A percentile compares a stretch with the other conserved stretches of the same genome.
phyloP scores from a whole-genome alignment of 352 stramenopile species.

The Globisporangium spiculum region DNA sequence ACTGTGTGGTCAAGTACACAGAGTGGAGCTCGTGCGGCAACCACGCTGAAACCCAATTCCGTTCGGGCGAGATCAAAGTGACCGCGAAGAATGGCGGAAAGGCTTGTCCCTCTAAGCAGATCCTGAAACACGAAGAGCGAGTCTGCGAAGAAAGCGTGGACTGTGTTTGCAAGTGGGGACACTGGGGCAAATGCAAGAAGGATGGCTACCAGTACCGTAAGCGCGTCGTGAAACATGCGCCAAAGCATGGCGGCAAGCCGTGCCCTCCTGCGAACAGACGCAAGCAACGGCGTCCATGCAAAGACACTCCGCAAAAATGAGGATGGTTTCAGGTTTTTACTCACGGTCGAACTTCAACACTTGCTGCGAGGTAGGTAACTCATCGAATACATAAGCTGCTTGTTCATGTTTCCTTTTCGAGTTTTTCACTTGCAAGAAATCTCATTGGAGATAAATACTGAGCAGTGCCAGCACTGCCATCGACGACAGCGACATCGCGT shows the following conservation, averaged over 20 bases:
- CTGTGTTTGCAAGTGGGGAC: conserved; percentile 17
- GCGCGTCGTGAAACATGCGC: conserved; percentile 26
- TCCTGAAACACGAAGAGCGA: conserved; percentile 10
- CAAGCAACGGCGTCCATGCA: conserved; percentile 15
- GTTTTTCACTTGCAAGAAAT: not conserved
- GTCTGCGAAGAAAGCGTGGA: conserved; percentile 7
- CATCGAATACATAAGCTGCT: conserved; percentile 5
- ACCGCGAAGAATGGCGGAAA: conserved; percentile 1
- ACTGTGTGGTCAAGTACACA: conserved; percentile 43
- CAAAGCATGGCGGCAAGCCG: conserved; percentile 29
- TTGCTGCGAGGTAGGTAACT: not conserved
- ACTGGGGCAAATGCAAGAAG: conserved; percentile 6
- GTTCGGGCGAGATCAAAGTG: conserved; percentile 2
- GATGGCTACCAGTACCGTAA: conserved; percentile 36
- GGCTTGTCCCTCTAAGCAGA: not conserved
- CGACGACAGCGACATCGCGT: not conserved
- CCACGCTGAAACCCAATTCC: conserved; percentile 2
- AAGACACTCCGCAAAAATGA: not conserved
- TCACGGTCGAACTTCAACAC: not conserved
- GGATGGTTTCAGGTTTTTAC: not conserved
- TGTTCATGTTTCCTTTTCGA: not conserved
- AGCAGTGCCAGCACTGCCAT: not conserved
- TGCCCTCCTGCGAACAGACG: conserved; percentile 23
- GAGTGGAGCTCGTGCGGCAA: conserved; percentile 27
- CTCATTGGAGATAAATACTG: conserved; percentile 3